Conservation (phyloP, 176 grass and related monocot species). For the Musa troglodytarum region DNA sequence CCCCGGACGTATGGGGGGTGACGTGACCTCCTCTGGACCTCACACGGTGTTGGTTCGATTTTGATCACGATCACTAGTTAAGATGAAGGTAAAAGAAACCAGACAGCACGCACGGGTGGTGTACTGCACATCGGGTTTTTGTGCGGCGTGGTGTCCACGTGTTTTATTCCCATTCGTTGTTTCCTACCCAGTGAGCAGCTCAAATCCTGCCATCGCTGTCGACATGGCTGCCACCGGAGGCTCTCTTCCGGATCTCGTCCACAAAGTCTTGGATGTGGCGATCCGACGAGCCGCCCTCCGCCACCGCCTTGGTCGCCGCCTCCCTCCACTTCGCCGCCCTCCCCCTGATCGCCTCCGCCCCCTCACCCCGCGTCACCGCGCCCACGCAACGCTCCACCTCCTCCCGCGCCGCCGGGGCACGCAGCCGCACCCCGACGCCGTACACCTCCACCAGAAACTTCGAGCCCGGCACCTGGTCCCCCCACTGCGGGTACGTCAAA, state of each 20-base stretch:
- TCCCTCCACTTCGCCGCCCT: slow-evolving; percentile 40
- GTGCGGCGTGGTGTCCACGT: too few species aligned
- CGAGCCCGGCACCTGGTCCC: slow-evolving; percentile 67
- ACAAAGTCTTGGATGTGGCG: slow-evolving; percentile 46
- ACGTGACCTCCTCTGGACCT: too few species aligned
- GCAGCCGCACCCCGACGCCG: slow-evolving; percentile 44
- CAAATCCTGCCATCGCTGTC: too few species aligned
- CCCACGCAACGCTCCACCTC: slow-evolving; percentile 37
- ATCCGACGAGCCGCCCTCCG: slow-evolving; percentile 55
- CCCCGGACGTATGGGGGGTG: too few species aligned
- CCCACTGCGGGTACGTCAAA: slow-evolving; percentile 59
- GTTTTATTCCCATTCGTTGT: too few species aligned
- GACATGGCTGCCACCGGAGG: neutral
- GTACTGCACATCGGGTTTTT: too few species aligned
- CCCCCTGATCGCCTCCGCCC: slow-evolving; percentile 23
- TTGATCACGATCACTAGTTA: too few species aligned
- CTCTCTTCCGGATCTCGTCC: slow-evolving; percentile 34
- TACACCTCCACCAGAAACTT: slow-evolving; percentile 55
- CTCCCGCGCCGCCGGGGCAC: slow-evolving; percentile 30
- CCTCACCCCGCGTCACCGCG: slow-evolving; percentile 26
- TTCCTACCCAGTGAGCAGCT: too few species aligned
- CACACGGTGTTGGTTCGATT: too few species aligned
- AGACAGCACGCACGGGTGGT: too few species aligned
- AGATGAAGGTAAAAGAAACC: too few species aligned
- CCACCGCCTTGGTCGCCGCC: slow-evolving; percentile 28